Evolutionary conservation across 2,329 filamentous ascomycete species (phyloP), one percentile per base, ranked within the genome.

Genomic region (Ceratocystis harringtonii): DNA sequence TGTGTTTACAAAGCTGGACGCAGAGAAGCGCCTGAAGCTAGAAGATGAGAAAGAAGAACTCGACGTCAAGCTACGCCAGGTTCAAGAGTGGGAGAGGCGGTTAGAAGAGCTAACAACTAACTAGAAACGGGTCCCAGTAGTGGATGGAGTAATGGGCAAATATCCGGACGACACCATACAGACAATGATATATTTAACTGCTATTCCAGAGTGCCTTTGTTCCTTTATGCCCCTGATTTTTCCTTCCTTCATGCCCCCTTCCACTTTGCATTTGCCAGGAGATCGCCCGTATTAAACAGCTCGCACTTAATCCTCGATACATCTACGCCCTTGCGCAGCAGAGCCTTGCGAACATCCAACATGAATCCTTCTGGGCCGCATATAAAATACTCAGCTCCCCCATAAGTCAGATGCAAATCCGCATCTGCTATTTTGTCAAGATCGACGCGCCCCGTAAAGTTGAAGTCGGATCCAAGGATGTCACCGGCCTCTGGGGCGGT

Each of bases 11-110:
- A 83, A 83, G 66, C 78, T 99, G 62, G 94, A 99, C 75, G 92
- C 92, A 19, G 92, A 96, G 71, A 85, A 82, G 73, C 81, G 94
- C 68, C 75, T 97, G 74, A 82, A 84, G 75, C 79, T 99, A 62
- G 94, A 99, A 78, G 94, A 99, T 75, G 94, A 97, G 79, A 95
- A 89, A 75, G 94, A 99, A 73, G 92, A 97, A 69, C 79, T 97
- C 55, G 92, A 97, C 67, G 78, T 95, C 62, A 82, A 90, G 74
- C 77, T 99, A 63, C 81, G 94, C 67, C 87, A 90, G 69, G 88
- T 97, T 7, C 90, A 90, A 0, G 92, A 96, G 72, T 82, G 96
- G 69, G 87, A 96, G 80, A 86, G 87, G 74, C 81, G 94, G 65
- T 85, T 97, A 72, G 84, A 80, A 17, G 92, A 97, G 76, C 76